These are phyloP conservation scores for Trichoderma koningii DNA, from an alignment of 2,329 filamentous ascomycete species.

Conservation along the genomic window DNA sequence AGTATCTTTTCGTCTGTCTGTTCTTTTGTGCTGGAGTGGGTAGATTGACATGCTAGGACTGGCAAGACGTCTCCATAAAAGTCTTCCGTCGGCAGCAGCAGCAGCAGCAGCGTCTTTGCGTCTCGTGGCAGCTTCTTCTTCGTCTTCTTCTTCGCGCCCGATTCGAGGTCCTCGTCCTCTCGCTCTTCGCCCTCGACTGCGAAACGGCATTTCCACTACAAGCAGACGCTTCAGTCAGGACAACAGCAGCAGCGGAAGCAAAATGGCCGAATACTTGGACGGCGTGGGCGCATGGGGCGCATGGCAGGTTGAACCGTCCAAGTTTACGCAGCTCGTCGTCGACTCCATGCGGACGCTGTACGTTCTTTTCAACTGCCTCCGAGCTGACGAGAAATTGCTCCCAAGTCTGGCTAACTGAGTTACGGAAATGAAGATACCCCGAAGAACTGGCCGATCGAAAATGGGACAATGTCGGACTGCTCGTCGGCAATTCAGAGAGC, in stretches of 20 bases:
- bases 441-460: constrained; percentile 83
- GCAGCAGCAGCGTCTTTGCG: background rate
- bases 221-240: background rate
- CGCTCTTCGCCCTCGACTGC: background rate
- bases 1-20: background rate
- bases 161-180: background rate
- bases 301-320: constrained; percentile 44
- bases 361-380: constrained; percentile 37
- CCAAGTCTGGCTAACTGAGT: too few species aligned
- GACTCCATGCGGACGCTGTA: constrained; percentile 78
- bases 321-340: constrained; percentile 65
- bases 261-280: constrained; percentile 32
- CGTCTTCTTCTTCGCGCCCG: background rate
- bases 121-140: background rate
- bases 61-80: constrained; percentile 10
- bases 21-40: background rate
- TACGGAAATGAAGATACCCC: constrained; percentile 66
- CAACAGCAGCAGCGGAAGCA: background rate
- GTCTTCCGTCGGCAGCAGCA: background rate
- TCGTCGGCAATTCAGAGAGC: constrained; percentile 52
- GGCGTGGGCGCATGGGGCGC: constrained; percentile 42
- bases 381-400: too few species aligned
- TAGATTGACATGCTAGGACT: constrained; percentile 28
- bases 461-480: constrained; percentile 95
- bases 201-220: background rate